A percentile compares a stretch with the other conserved stretches of the same genome.
Evolutionary conservation across 805 yeast species (phyloP).

Genomic region (Saccharomyces cerevisiae): DNA sequence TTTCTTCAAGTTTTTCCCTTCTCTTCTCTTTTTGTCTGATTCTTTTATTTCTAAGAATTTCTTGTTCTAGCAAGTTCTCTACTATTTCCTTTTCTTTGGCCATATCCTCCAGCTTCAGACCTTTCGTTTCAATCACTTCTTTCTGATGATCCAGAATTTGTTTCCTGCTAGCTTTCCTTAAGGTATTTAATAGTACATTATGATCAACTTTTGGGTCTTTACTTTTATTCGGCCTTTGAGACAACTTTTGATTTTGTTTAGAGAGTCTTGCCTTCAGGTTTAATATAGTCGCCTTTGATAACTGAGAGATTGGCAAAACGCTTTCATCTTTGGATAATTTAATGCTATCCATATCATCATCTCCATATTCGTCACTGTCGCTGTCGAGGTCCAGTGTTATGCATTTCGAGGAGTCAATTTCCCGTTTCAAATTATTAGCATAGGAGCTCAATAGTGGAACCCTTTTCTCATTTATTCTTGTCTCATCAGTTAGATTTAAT

Average conservation of each 20-base stretch:
- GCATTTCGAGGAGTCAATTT: conserved; percentile 6
- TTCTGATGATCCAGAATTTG: conserved; percentile 45
- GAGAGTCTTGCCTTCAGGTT: conserved; percentile 32
- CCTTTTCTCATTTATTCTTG: neutral
- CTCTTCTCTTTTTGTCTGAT: conserved; percentile 38
- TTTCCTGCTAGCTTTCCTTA: conserved; percentile 38
- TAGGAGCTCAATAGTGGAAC: conserved; percentile 9
- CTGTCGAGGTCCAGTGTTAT: conserved; percentile 17
- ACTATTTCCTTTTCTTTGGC: conserved; percentile 33
- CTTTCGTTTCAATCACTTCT: conserved; percentile 39
- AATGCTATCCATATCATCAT: neutral
- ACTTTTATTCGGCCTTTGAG: neutral
- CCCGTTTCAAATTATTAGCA: conserved; percentile 15
- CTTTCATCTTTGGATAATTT: neutral
- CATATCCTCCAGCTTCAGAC: conserved; percentile 33
- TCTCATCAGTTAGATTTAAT: neutral
- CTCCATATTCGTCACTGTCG: conserved; percentile 11
- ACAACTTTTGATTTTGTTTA: conserved; percentile 13
- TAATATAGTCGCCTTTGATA: conserved; percentile 31
- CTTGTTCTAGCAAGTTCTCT: conserved; percentile 37
- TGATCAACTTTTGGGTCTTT: conserved; percentile 14
- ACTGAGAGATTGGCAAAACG: conserved; percentile 11
- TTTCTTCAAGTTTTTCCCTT: conserved; percentile 12
- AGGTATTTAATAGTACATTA: conserved; percentile 29
- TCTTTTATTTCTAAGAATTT: conserved; percentile 40